phyloP scores from a whole-genome alignment of 2,329 filamentous ascomycete genomes.

The Anisogramma anomala region DNA sequence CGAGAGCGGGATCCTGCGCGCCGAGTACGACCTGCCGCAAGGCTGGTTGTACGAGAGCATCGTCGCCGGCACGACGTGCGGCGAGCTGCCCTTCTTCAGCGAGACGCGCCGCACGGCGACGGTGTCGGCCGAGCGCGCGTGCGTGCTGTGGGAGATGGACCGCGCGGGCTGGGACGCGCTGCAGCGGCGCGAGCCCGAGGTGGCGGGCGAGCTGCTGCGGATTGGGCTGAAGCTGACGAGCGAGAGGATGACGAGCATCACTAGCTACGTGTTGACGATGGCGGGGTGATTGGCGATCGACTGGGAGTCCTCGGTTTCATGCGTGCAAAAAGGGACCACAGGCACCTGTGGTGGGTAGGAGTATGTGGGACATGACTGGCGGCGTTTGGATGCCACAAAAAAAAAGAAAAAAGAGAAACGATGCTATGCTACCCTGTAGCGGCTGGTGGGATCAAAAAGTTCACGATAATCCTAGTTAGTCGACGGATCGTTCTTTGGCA shows the following conservation, averaged over 20 bases:
- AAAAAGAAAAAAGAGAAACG: neutral
- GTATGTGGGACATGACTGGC: neutral
- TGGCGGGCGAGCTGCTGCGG: conserved; percentile 72
- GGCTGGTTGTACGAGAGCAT: conserved; percentile 85
- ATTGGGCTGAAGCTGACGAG: conserved; percentile 89
- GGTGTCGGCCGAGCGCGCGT: conserved; percentile 70
- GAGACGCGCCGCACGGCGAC: conserved; percentile 81
- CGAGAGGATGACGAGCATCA: conserved; percentile 72
- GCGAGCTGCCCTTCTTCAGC: conserved; percentile 91
- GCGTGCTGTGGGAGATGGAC: conserved; percentile 72
- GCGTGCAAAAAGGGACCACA: too few relatives aligned
- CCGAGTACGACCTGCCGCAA: conserved; percentile 84
- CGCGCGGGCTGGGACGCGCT: conserved; percentile 58
- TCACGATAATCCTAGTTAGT: too few relatives aligned
- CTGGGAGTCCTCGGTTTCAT: too few relatives aligned
- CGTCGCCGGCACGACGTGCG: conserved; percentile 86
- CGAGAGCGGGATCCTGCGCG: conserved; percentile 77
- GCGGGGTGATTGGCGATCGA: conserved; percentile 25
- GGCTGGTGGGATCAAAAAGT: neutral
- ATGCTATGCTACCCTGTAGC: neutral
- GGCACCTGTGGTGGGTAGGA: too few relatives aligned
- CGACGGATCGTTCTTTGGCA: too few relatives aligned
- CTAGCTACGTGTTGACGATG: conserved; percentile 41
- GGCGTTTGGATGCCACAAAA: neutral
- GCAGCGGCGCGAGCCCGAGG: conserved; percentile 60